Percentiles rank a stretch among this genome's conserved stretches.
Conservation (phyloP, 2,329 filamentous ascomycete species). For the Phoma herbarum region DNA sequence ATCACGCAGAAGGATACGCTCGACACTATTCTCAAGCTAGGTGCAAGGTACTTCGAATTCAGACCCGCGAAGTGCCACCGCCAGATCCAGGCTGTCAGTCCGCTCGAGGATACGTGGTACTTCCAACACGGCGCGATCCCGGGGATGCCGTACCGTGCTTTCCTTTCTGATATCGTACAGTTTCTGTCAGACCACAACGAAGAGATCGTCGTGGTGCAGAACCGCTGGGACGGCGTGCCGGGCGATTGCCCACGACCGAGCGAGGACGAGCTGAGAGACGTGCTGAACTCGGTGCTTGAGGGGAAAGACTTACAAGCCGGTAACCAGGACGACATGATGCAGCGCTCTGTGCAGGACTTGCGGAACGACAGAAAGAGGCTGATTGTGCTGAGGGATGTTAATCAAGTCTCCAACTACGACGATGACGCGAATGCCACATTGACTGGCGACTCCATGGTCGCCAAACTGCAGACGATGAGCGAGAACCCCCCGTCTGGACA, state of each 20-base stretch:
- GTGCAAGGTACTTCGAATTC: slow-evolving; percentile 63
- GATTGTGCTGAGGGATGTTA: slow-evolving; percentile 35
- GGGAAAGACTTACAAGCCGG: slow-evolving; percentile 33
- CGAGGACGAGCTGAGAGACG: slow-evolving; percentile 53
- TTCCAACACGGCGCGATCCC: slow-evolving; percentile 63
- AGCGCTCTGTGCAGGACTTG: slow-evolving; percentile 35
- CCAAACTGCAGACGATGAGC: slow-evolving; percentile 34
- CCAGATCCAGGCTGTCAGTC: slow-evolving; percentile 48
- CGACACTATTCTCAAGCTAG: slow-evolving; percentile 56
- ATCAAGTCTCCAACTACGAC: slow-evolving; percentile 46
- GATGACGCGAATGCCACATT: slow-evolving; percentile 46
- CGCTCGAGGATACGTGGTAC: slow-evolving; percentile 58
- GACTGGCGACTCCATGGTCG: slow-evolving; percentile 41
- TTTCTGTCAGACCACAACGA: slow-evolving; percentile 55
- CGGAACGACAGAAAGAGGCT: slow-evolving; percentile 38
- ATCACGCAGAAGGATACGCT: slow-evolving; percentile 62
- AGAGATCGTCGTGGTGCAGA: slow-evolving; percentile 61
- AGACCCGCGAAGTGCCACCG: slow-evolving; percentile 59
- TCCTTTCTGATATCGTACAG: slow-evolving; percentile 53
- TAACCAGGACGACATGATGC: slow-evolving; percentile 40
- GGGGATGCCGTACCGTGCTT: slow-evolving; percentile 58
- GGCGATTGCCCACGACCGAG: slow-evolving; percentile 56
- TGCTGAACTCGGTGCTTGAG: slow-evolving; percentile 47
- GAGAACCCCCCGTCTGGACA: slow-evolving; percentile 31
- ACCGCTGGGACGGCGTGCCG: slow-evolving; percentile 61